Conservation (phyloP, 805 yeast species). For the Isabelozyma rhagii region DNA sequence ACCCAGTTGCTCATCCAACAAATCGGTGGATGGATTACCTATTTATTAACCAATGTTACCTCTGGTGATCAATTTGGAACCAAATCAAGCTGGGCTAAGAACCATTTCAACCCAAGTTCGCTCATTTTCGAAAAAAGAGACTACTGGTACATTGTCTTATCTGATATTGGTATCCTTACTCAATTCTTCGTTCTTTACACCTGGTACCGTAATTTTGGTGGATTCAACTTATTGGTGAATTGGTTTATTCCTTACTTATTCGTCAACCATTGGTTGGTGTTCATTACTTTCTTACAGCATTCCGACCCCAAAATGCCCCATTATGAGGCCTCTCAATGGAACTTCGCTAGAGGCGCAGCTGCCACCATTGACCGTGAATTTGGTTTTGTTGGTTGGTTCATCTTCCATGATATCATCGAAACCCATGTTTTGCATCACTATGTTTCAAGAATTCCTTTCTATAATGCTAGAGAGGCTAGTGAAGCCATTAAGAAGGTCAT, state of each 20-base stretch:
- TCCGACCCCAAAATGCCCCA: constrained; percentile 79
- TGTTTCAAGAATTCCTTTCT: constrained; percentile 81
- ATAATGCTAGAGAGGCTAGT: constrained; percentile 78
- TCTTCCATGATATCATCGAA: constrained; percentile 87
- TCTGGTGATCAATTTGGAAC: constrained; percentile 60
- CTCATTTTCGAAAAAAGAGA: constrained; percentile 74
- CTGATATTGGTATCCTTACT: constrained; percentile 67
- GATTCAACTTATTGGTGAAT: constrained; percentile 58
- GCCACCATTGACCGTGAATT: constrained; percentile 84
- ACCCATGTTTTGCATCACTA: constrained; percentile 88
- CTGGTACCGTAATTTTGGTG: constrained; percentile 63
- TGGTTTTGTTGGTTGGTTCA: constrained; percentile 72
- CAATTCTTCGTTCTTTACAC: constrained; percentile 53
- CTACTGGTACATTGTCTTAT: constrained; percentile 65
- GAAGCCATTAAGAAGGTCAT: constrained; percentile 77
- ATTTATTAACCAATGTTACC: constrained; percentile 67
- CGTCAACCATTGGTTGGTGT: constrained; percentile 89
- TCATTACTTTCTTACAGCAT: constrained; percentile 82
- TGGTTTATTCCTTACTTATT: constrained; percentile 76
- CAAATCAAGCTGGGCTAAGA: constrained; percentile 43
- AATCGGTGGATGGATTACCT: constrained; percentile 70
- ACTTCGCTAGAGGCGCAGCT: constrained; percentile 85
- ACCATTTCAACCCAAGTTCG: constrained; percentile 71
- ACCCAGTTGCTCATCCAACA: constrained; percentile 61
- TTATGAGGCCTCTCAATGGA: constrained; percentile 75